Evolutionary conservation across 192 early-diverging fungal species (phyloP), one percentile per base, ranked within the genome.

Genomic region (Funneliformis mosseae): DNA sequence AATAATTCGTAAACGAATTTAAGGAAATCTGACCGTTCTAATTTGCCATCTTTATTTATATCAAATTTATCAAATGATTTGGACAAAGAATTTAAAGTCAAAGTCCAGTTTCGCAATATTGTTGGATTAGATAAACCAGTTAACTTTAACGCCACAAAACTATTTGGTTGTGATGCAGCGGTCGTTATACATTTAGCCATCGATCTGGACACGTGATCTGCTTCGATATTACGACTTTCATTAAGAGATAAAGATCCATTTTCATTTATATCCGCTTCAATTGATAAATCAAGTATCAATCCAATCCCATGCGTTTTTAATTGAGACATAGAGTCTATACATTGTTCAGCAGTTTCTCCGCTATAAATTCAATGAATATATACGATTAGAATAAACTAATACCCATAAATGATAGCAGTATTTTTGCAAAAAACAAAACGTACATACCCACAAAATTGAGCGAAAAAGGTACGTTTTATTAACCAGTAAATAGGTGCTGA

Each of bases 91-190:
- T 76, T 81, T 59, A 94, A 78, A 9, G 87, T 85, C 38, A 82
- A 83, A 59, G 95, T 92, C 83, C 96, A 89, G 63, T 90, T 90
- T 81, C 91, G 89, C 14, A 98, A 89, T 38, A 97, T 82, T 27
- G 85, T 79, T 9, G 95, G 95, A 28, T 93, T 92, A 1, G 91
- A 83, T 63, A 97, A 90, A 8, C 94, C 95, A 18, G 97, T 96
- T 48, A 98, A 82, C 83, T 98, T 98, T 83, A 94, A 81, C 11
- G 97, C 97, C 18, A 94, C 91, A 87, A 97, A 96, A 63, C 90
- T 90, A 45, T 91, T 90, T 0, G 91, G 88, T 68, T 90, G 86
- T 7, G 82, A 88, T 76, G 81, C 81, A 25, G 93, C 95, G 72
- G 93, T 94, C 41, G 92, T 84, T 82, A 96, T 90, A 78, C 91